Evolutionary conservation across 2,329 filamentous ascomycete genomes (phyloP), one percentile per base, ranked within the genome.

Genomic region (Cladosporium sp.): DNA sequence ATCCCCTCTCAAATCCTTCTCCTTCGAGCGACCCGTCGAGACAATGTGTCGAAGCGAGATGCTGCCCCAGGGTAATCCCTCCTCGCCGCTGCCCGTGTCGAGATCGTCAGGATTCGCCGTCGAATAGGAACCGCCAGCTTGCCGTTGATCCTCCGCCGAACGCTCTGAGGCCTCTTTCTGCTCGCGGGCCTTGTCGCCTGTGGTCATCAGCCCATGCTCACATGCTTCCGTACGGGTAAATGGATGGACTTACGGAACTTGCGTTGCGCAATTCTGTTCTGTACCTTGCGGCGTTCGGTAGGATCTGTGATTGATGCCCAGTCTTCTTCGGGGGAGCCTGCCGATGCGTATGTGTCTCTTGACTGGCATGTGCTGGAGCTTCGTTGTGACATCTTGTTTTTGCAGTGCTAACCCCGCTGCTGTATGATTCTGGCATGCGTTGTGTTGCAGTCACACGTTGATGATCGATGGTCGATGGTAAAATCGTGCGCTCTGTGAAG

Each of bases 241-340:
- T n/a, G 5, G 46, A 21, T 60, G 5, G 5, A 80, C 88, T 73
- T 83, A 92, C 90, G 84, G 70, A 91, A 92, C 72, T 91, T 91
- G 70, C 90, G 84, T 73, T 92, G 90, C 1, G 90, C 90, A 67
- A 92, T 85, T 63, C 89, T 85, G 75, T 93, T 93, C 75, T 93
- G 90, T 59, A 92, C 89, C 67, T 89, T 88, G 68, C 90, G 83
- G 73, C 90, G 84, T 78, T 91, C 88, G 67, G 88, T 87, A 0
- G 89, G 88, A 70, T 92, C 89, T 7, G 85, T 85, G 51, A 92
- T 83, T 0, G 88, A 84, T 30, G 85, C 82, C 90, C 90, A 93
- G 78, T 91, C 86, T 68, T 90, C 84, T n/a, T 72, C 70, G n/a
- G 64, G 64, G 7, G 69, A 66, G 5, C 54, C 46, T 49, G 46